Percentiles rank a stretch among this genome's conserved stretches.
Conservation (phyloP, 176 grass and related monocot genomes). For the Cenchrus americanus region DNA sequence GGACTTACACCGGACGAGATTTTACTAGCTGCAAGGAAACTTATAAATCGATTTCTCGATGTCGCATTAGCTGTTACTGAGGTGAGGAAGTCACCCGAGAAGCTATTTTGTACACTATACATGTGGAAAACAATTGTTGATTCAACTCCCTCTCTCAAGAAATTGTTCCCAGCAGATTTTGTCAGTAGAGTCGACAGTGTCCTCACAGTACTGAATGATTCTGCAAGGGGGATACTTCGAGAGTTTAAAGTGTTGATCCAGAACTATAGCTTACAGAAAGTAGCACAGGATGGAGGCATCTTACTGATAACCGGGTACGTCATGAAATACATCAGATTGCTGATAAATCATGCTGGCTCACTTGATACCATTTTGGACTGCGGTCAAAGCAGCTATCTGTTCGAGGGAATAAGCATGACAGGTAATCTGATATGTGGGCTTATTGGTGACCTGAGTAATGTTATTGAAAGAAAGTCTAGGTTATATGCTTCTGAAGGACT, state of each 20-base stretch:
- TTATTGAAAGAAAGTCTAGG: slow-evolving; percentile 1
- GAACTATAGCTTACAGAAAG: slow-evolving; percentile 36
- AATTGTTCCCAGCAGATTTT: neutral
- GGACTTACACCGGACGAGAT: neutral
- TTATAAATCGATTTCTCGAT: neutral
- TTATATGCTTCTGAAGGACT: slow-evolving; percentile 26
- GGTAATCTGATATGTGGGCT: slow-evolving; percentile 1
- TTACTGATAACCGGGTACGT: slow-evolving; percentile 24
- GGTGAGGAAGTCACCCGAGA: slow-evolving; percentile 26
- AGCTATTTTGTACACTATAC: slow-evolving; percentile 39
- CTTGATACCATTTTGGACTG: slow-evolving; percentile 35
- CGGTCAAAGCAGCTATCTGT: neutral
- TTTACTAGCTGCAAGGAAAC: slow-evolving; percentile 12
- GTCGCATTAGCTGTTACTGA: slow-evolving; percentile 21
- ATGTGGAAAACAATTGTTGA: slow-evolving; percentile 30
- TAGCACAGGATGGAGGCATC: slow-evolving; percentile 18
- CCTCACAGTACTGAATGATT: slow-evolving; percentile 7
- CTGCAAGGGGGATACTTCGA: slow-evolving; percentile 11
- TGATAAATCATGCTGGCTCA: slow-evolving; percentile 30
- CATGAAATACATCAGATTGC: slow-evolving; percentile 45
- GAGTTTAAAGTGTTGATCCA: slow-evolving; percentile 37
- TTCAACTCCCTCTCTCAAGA: slow-evolving; percentile 1
- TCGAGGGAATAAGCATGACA: neutral
- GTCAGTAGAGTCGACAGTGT: neutral
- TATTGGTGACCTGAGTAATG: neutral